A percentile compares a stretch with the other conserved stretches of the same genome.
phyloP scores from a whole-genome alignment of 129 eudicot genomes.

The Rutidosis leptorrhynchoides region DNA sequence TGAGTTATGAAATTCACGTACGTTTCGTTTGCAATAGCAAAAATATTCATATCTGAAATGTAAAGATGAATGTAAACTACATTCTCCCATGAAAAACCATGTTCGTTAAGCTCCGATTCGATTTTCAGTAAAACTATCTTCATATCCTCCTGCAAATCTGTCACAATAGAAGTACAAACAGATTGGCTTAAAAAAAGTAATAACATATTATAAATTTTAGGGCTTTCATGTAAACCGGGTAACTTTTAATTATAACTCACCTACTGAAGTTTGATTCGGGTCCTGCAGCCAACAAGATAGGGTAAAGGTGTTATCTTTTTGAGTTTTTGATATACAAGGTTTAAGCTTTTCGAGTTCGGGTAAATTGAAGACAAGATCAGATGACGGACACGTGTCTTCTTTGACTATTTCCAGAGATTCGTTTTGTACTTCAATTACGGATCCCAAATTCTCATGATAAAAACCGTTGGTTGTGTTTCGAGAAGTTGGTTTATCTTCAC shows the following conservation, averaged over 20 bases:
- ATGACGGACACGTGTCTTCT: constrained; percentile 18
- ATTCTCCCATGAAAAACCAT: constrained; percentile 67
- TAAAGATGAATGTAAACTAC: constrained; percentile 88
- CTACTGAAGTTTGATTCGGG: constrained; percentile 37
- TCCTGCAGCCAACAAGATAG: constrained; percentile 75
- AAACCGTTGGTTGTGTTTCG: constrained; percentile 33
- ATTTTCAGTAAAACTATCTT: constrained; percentile 48
- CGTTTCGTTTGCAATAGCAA: constrained; percentile 74
- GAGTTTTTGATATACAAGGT: constrained; percentile 47
- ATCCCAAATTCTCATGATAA: constrained; percentile 38
- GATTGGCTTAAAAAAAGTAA: too few relatives aligned
- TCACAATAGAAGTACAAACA: constrained; percentile 6
- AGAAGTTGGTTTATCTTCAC: constrained; percentile 48
- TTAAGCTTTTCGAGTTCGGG: constrained; percentile 26
- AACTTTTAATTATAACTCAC: constrained; percentile 33
- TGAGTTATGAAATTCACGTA: constrained; percentile 78
- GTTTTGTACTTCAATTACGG: constrained; percentile 66
- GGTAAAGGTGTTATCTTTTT: constrained; percentile 46
- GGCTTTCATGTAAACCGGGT: neutral
- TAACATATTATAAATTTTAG: neutral
- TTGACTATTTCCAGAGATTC: constrained; percentile 40
- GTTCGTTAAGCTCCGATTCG: constrained; percentile 51
- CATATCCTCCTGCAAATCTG: constrained; percentile 72
- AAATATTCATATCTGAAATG: constrained; percentile 74
- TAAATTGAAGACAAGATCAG: constrained; percentile 22